Percentiles rank a stretch among this genome's conserved stretches.
Conservation (phyloP, 805 yeast species). For the Suhomyces xylopsoci region DNA sequence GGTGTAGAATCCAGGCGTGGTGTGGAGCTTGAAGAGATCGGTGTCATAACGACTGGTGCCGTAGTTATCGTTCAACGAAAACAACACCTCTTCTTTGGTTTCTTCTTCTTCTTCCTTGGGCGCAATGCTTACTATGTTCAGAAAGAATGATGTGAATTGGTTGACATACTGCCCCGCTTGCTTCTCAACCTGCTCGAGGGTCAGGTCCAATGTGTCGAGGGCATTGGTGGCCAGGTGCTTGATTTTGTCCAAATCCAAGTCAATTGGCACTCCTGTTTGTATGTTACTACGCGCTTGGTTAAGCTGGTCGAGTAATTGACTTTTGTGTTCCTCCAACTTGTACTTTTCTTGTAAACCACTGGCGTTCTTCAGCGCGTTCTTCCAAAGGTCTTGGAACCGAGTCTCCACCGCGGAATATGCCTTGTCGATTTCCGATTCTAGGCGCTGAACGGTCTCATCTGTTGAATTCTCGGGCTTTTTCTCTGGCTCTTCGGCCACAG, state of each 20-base stretch:
- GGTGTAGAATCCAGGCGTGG: conserved; percentile 22
- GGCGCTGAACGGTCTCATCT: conserved; percentile 47
- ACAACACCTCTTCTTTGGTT: conserved; percentile 16
- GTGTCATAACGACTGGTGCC: conserved; percentile 39
- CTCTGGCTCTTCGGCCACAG: conserved; percentile 16
- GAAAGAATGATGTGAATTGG: conserved; percentile 56
- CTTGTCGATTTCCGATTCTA: conserved; percentile 53
- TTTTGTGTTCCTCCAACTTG: conserved; percentile 26
- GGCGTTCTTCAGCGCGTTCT: conserved; percentile 30
- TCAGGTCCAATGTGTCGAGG: conserved; percentile 66
- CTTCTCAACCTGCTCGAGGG: conserved; percentile 70
- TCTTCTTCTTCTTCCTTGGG: conserved; percentile 14
- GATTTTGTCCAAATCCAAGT: conserved; percentile 21
- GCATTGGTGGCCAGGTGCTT: conserved; percentile 48
- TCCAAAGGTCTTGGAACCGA: conserved; percentile 33
- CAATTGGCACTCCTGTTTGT: conserved; percentile 14
- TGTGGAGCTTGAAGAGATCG: conserved; percentile 40
- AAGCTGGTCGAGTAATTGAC: conserved; percentile 28
- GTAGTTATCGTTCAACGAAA: conserved; percentile 21
- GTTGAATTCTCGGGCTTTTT: conserved; percentile 41
- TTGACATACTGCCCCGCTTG: conserved; percentile 59
- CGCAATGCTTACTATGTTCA: conserved; percentile 30
- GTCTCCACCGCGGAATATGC: conserved; percentile 53
- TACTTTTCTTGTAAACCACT: conserved; percentile 27
- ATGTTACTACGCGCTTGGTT: conserved; percentile 22